Base-by-base conservation (phyloP, 176 grass and related monocot species). In the Stipa capillata region DNA sequence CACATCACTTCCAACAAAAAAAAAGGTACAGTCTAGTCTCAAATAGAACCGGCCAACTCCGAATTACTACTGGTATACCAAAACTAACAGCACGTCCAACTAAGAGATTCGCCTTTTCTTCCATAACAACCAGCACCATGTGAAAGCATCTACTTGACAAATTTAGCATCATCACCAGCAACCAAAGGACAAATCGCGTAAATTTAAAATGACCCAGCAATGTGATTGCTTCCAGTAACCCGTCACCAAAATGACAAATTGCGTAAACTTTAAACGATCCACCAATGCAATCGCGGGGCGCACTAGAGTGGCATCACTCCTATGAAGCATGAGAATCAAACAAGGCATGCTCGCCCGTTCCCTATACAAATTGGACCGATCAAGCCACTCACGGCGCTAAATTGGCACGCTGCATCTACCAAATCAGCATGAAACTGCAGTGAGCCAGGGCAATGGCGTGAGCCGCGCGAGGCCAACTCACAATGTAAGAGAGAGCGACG, bases 401-500 rank as follows among this genome's bases (percentile, higher is more conserved):
- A 67, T 24, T 17, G 62, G 33, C 4, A 50, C 1, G 18, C 42
- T 43, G 5, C 50, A 6, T 65, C 5, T 25, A 62, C 6, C 6
- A 70, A 55, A 33, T 7, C 72, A 55, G 57, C 21, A 58, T 40
- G 6, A 3, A 65, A 11, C 13, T 6, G 29, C 63, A 12, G 11
- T 2, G 33, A 68, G 13, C 25, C 12, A 71, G 60, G 2, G 2
- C 5, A 29, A 15, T 20, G 25, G 6, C 33, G n/a, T 16, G 18
- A n/a, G 48, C 34, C 17, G 58, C 28, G 3, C 37, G 45, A 18
- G 77, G 47, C 0, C 12, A 12, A 77, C 96, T 95, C 86, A 99
- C 96, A 81, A 99, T 95, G 88, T 99, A 99, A 74, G 92, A 93
- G 75, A 92, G 91, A 27, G 88, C 59, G 37, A 91, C 60, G 83